phyloP scores from a whole-genome alignment of 2,329 filamentous ascomycete species.

The Stylonectria norvegica region DNA sequence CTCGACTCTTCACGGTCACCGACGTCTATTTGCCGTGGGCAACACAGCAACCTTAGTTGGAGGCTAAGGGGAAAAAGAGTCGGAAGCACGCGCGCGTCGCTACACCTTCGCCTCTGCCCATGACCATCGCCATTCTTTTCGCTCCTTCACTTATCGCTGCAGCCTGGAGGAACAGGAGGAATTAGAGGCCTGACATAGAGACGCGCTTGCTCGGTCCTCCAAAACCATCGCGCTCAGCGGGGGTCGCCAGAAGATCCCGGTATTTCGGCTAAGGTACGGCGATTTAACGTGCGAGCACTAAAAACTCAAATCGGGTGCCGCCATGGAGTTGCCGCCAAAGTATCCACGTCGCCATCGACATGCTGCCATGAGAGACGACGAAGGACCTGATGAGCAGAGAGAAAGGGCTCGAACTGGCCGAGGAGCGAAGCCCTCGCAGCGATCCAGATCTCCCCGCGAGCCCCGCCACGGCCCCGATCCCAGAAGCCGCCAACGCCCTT shows the following conservation, averaged over 20 bases:
- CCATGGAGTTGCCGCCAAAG: constrained; percentile 30
- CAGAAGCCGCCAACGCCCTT: constrained; percentile 32
- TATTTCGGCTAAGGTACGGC: constrained; percentile 39
- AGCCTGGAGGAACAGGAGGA: no score
- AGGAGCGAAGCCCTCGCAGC: constrained; percentile 32
- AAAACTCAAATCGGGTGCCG: constrained; percentile 37
- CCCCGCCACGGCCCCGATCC: constrained; percentile 28
- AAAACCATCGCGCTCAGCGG: no score
- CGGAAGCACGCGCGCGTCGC: no score
- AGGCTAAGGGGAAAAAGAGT: not conserved
- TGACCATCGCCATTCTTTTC: no score
- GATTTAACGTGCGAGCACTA: constrained; percentile 36
- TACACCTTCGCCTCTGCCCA: no score
- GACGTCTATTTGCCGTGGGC: not conserved
- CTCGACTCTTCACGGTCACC: constrained; percentile 3
- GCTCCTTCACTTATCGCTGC: no score
- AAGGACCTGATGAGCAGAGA: constrained; percentile 36
- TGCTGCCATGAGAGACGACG: constrained; percentile 41
- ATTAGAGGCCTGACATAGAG: no score
- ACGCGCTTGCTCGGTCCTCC: no score
- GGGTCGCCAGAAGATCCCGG: constrained; percentile 22
- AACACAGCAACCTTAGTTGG: not conserved
- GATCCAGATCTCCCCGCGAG: constrained; percentile 31
- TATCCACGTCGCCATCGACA: constrained; percentile 36
- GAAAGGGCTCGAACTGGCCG: constrained; percentile 36